phyloP scores from a whole-genome alignment of 2,329 filamentous ascomycete genomes.

The Aspergillus vadensis region DNA sequence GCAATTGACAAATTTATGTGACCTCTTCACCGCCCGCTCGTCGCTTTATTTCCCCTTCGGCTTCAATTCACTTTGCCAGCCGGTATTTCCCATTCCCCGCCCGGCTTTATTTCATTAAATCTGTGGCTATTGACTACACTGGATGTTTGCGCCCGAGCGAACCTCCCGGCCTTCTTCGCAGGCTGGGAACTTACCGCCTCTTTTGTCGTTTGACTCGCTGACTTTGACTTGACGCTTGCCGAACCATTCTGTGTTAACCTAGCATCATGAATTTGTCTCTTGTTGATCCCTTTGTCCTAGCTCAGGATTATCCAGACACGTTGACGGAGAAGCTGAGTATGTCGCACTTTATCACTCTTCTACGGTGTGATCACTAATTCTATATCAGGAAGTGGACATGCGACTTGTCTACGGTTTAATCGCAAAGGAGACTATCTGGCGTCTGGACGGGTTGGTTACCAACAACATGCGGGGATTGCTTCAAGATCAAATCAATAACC shows the following conservation, averaged over 20 bases:
- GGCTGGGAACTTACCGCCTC: slow-evolving; percentile 25
- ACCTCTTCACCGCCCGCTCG: slow-evolving; percentile 25
- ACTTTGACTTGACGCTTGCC: neutral
- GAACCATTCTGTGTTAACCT: slow-evolving; percentile 5
- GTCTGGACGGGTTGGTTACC: slow-evolving; percentile 71
- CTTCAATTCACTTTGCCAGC: slow-evolving; percentile 10
- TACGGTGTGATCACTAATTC: slow-evolving; percentile 16
- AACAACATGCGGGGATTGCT: neutral
- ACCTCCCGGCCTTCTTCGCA: slow-evolving; percentile 27
- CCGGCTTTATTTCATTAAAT: slow-evolving; percentile 6
- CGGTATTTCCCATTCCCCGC: slow-evolving; percentile 9
- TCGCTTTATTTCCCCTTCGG: slow-evolving; percentile 15
- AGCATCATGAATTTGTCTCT: slow-evolving; percentile 68
- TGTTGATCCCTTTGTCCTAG: slow-evolving; percentile 70
- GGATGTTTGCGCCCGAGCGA: slow-evolving; percentile 28
- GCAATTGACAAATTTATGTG: slow-evolving; percentile 21
- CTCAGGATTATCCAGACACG: slow-evolving; percentile 84
- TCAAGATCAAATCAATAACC: slow-evolving; percentile 18
- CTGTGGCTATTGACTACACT: slow-evolving; percentile 18
- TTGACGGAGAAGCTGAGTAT: slow-evolving; percentile 82
- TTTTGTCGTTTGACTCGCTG: slow-evolving; percentile 1
- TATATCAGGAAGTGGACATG: slow-evolving; percentile 60
- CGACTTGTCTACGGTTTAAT: slow-evolving; percentile 79
- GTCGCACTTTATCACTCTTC: slow-evolving; percentile 20
- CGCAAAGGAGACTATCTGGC: slow-evolving; percentile 92